Base-by-base conservation (phyloP, 306 rosid genomes). In the Corylus heterophylla region DNA sequence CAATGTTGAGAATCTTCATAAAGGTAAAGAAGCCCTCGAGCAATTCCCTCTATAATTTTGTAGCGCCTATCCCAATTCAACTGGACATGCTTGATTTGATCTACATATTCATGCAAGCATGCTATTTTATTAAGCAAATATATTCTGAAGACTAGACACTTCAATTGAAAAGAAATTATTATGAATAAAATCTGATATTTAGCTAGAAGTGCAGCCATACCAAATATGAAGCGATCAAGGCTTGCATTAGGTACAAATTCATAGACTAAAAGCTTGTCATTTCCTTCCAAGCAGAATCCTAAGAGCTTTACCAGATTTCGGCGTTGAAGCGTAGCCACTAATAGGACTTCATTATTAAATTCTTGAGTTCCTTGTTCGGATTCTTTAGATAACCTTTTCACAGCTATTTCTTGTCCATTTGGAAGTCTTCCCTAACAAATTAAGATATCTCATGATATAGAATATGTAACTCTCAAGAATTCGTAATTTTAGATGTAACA, bases 321-420 rank as follows among this genome's bases (percentile, higher is more conserved):
- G 54, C 72, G 84, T 0, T 83, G 81, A 17, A 83, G 71, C 59
- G 72, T 75, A 63, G 50, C 70, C 55, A 72, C 74, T 2, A 80
- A 51, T 29, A 7, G 27, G 4, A 83, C 8, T 22, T 83, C 86
- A 69, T 74, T 83, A 29, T 69, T 69, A 20, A 83, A 78, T 66
- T 83, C 80, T 4, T n/a, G 6, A 22, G 37, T n/a, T 78, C 80
- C 80, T 78, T 74, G 78, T 69, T 25, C 18, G 0, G 83, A 83
- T 8, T 35, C 62, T 47, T 13, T 74, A 44, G 64, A 83, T 52
- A 83, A 76, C 14, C 59, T 74, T 39, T 75, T 83, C 6, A 75
- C 49, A 29, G 83, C 80, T 13, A 83, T 49, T 62, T 83, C 76
- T 54, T 25, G 18, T 31, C 62, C 71, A 0, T 0, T 61, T 11